Percentiles rank a stretch among this genome's conserved stretches.
phyloP scores from a whole-genome alignment of 2,329 filamentous ascomycete genomes.

The Colletotrichum kahawae region DNA sequence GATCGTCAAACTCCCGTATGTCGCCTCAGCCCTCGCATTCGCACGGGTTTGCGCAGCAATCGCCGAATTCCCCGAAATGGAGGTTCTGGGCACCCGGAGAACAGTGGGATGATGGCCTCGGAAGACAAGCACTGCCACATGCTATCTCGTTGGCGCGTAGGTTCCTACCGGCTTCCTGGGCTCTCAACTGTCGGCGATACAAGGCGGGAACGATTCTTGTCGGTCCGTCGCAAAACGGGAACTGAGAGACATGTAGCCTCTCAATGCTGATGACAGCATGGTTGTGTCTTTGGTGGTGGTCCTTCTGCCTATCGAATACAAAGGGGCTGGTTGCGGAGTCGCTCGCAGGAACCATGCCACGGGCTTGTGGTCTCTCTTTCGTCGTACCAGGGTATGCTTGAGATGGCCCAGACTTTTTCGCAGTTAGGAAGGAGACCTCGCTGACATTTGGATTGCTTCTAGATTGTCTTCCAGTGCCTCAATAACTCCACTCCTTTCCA shows the following conservation, averaged over 20 bases:
- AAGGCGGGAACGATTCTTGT: background rate
- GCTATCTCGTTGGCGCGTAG: background rate
- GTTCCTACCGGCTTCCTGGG: background rate
- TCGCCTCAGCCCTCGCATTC: background rate
- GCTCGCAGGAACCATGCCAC: background rate
- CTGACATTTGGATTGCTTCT: background rate
- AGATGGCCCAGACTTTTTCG: background rate
- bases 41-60: background rate
- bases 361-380: background rate
- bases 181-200: background rate
- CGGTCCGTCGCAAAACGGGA: background rate
- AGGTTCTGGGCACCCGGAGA: background rate
- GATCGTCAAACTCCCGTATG: background rate
- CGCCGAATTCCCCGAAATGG: background rate
- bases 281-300: background rate
- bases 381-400: background rate
- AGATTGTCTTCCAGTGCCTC: background rate
- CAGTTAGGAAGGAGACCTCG: background rate
- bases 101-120: background rate
- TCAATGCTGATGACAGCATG: background rate
- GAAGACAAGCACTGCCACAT: background rate
- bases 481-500: too few species aligned
- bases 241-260: background rate
- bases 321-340: background rate
- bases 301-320: background rate